Base-by-base conservation (phyloP, 495 filamentous ascomycete genomes). In the Talaromyces trachyspermus region DNA sequence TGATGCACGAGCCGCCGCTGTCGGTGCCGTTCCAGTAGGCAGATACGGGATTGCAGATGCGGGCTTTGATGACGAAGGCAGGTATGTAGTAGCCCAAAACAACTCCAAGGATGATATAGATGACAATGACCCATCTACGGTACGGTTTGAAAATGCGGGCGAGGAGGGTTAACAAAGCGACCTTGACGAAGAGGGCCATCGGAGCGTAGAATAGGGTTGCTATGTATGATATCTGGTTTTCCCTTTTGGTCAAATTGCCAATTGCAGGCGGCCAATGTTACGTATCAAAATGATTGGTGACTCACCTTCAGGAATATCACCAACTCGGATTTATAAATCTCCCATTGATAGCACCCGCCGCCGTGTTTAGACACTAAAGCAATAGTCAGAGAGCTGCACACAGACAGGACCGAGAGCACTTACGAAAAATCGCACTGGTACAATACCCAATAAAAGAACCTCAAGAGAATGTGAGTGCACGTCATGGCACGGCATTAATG, bases 171-270 rank as follows among this genome's bases (percentile, higher is more conserved):
- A 76, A 60, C n/a, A 76, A 63, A 37, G 71, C 63, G 44, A 73
- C 49, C 51, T 76, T 76, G 46, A 62, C 59, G 47, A 68, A 59
- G 15, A 72, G 62, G 11, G 66, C 69, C 61, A 68, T 72, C 5
- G 72, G 72, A 19, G 67, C 73, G 54, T 76, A 76, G 37, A 74
- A 53, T 19, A 74, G 55, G 5, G 65, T 71, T 17, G 63, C 63
- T 49, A 68, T 55, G 35, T 69, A 69, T 55, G 58, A 65, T 47
- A 61, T 67, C 55, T 58, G 22, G 43, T 7, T 30, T 6, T 6
- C 6, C 8, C 19, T 3, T 11, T 42, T 42, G 8, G 19, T 42
- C 19, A 27, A 42, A 18, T 48, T 32, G 36, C 52, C 11, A 15
- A 36, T 41, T 17, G 23, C 40, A 12, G 3, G 22, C 18, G 24